A percentile compares a stretch with the other conserved stretches of the same genome.
phyloP scores from a whole-genome alignment of 345 rosid genomes.

The Theobroma cacao region DNA sequence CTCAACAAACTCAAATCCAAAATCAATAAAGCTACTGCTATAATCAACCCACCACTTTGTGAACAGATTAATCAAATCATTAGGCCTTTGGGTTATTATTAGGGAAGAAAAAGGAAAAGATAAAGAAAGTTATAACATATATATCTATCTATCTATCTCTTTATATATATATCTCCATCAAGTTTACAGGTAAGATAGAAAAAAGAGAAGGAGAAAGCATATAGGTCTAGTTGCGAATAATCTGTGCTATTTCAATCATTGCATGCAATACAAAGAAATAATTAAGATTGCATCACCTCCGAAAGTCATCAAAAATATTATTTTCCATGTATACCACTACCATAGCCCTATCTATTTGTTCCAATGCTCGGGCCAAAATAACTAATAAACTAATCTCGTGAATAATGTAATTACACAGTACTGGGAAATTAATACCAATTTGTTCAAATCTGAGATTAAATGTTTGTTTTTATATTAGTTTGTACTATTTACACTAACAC shows the following conservation, averaged over 20 bases:
- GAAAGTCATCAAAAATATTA: not conserved
- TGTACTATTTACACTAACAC: too few relatives aligned
- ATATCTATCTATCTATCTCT: not conserved
- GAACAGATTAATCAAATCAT: conserved; percentile 4
- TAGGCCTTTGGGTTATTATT: not conserved
- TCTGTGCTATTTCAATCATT: not conserved
- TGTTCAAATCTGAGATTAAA: too few relatives aligned
- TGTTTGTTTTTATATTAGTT: too few relatives aligned
- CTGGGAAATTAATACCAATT: too few relatives aligned
- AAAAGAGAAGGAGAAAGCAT: not conserved
- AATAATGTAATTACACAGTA: too few relatives aligned
- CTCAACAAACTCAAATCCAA: too few relatives aligned
- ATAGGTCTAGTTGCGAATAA: not conserved
- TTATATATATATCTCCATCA: not conserved
- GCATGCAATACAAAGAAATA: not conserved
- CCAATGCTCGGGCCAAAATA: too few relatives aligned
- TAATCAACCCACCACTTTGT: not conserved
- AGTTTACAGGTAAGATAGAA: not conserved
- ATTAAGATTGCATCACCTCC: not conserved
- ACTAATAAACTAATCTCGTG: too few relatives aligned
- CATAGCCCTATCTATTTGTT: not conserved
- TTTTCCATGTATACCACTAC: not conserved
- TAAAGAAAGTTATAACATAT: not conserved
- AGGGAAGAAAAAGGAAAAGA: not conserved
- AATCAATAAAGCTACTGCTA: too few relatives aligned